Percentiles rank a stretch among this genome's conserved stretches.
Evolutionary conservation across 192 early-diverging fungal species (phyloP).

Genomic region (Phycomyces nitens): DNA sequence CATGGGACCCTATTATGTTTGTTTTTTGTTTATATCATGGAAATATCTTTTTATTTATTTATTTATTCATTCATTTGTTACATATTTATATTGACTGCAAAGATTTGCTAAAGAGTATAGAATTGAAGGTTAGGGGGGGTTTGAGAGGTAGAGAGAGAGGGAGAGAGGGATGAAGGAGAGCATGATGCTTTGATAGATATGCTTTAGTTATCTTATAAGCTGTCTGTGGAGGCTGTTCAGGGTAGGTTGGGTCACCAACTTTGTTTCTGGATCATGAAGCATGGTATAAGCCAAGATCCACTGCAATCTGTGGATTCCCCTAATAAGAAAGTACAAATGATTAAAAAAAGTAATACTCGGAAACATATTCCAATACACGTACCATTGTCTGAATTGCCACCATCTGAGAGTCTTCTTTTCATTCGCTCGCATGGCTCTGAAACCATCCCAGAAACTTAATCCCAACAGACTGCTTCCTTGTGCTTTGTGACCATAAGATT

Average conservation of each 20-base stretch:
- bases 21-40: too few species aligned
- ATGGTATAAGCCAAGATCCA: conserved; percentile 32
- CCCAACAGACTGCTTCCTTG: conserved; percentile 15
- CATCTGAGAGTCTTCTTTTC: conserved; percentile 14
- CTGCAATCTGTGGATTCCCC: conserved; percentile 23
- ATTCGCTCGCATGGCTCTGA: conserved; percentile 15
- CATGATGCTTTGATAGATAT: too few species aligned
- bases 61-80: too few species aligned
- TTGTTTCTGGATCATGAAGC: conserved; percentile 29
- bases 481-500: conserved; percentile 4
- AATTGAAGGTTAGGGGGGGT: too few species aligned
- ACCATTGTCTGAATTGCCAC: conserved; percentile 26
- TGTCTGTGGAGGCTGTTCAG: conserved; percentile 1
- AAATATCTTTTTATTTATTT: too few species aligned
- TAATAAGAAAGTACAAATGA: background rate
- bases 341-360: background rate
- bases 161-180: too few species aligned
- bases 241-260: conserved; percentile 21
- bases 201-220: background rate
- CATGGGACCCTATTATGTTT: too few species aligned
- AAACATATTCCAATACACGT: background rate
- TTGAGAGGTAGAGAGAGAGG: too few species aligned
- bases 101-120: too few species aligned
- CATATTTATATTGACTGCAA: too few species aligned
- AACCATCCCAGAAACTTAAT: conserved; percentile 30